Conservation (phyloP, 805 yeast species). For the Ogataea ganodermae region DNA sequence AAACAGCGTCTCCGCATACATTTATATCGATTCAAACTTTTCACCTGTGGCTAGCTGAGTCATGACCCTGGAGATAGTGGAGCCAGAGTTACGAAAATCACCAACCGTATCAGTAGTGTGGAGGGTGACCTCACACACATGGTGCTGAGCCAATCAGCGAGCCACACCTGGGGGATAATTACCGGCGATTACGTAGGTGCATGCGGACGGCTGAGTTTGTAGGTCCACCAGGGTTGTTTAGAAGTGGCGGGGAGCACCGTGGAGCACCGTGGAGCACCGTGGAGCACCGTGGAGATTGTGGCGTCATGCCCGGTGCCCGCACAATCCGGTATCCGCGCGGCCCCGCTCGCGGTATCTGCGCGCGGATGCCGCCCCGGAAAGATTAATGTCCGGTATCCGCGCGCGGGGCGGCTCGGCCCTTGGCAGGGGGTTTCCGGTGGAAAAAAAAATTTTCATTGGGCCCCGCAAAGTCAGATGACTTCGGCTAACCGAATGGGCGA, state of each 20-base stretch:
- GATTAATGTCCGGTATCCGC: too few relatives aligned
- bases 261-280: neutral
- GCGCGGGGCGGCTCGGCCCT: neutral
- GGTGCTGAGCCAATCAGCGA: constrained; percentile 4
- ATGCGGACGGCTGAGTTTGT: neutral
- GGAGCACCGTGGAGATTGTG: neutral
- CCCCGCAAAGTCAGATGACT: constrained; percentile 5
- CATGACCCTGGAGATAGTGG: constrained; percentile 7
- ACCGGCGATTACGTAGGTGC: constrained; percentile 7
- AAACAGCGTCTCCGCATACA: neutral
- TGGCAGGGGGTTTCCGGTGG: neutral
- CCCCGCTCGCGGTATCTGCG: neutral
- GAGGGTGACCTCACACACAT: neutral
- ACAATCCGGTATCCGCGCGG: neutral
- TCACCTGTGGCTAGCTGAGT: constrained; percentile 5
- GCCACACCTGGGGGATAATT: constrained; percentile 1
- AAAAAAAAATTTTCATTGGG: neutral
- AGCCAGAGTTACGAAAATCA: constrained; percentile 1
- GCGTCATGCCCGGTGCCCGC: neutral
- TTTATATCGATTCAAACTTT: constrained; percentile 5
- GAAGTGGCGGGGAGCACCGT: neutral
- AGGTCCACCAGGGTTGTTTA: neutral
- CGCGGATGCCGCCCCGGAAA: neutral
- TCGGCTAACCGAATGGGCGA: neutral
- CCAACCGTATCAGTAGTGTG: neutral